Evolutionary conservation across 2,329 filamentous ascomycete species (phyloP), one percentile per base, ranked within the genome.

Genomic region (Drechslerella stenobrocha): DNA sequence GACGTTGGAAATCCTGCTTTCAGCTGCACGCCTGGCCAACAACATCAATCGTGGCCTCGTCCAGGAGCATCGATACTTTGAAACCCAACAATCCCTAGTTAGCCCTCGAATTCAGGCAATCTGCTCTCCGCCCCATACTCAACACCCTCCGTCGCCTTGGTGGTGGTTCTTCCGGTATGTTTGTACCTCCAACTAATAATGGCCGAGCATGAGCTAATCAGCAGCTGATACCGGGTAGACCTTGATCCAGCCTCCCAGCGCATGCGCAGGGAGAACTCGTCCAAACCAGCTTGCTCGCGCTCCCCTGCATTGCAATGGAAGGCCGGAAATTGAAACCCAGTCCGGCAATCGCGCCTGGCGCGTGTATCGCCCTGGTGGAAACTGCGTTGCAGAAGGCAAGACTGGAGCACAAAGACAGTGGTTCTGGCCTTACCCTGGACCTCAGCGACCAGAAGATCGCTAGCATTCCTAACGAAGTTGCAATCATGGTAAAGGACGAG

Each of bases 401-500:
- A 13, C 40, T 53, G 2, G 63, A 56, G 9, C 48, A 53, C 11
- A 55, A 52, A 24, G 55, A 60, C 20, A 55, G 56, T 30, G 35
- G 23, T 24, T 22, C 1, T 23, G 71, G 71, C 15, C 72, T 81
- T 66, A 81, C 79, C 1, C 78, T 82, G 61, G 79, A 81, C 69
- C 73, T 82, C 72, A 80, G 79, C 13, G 78, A 80, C 72, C 79
- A 78, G 11, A 77, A 77, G 58, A 80, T 81, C 65, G 76, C 74
- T 30, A 76, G 77, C 58, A 78, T 81, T 59, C 80, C 80, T 1
- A 78, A 79, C 56, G 76, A 78, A 32, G 79, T 81, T 24, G 77
- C 81, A 9, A 78, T 80, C 71, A 77, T 80, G 45, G 79, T 82
- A 61, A 81, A 80, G 71, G 76, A 80, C 71, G 80, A 81, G 70